Base-by-base conservation (phyloP, 202 grass and related monocot species). In the Schoenoplectus tabernaemontani region DNA sequence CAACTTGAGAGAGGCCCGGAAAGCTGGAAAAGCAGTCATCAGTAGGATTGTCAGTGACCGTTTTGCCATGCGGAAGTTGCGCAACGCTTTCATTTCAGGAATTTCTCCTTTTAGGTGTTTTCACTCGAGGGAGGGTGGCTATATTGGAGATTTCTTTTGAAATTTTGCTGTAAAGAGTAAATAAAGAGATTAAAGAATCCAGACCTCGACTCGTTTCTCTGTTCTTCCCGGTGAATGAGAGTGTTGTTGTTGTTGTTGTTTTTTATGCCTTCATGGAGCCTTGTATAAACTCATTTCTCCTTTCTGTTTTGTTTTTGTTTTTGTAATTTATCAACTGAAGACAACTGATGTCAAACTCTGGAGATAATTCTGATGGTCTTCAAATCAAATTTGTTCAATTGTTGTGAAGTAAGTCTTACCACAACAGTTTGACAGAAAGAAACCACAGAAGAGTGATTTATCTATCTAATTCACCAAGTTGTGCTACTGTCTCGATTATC, bases 111-210 rank as follows among this genome's bases (percentile, higher is more conserved):
- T 63, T 12, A 22, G 59, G 41, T 80, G 78, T 39, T 80, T 80
- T 64, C 36, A 46, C 7, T 64, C 77, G 12, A 80, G 58, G 77
- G 42, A 63, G 16, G 64, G 39, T 20, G 24, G 37, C n/a, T 80
- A 80, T 23, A 80, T 80, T 80, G 58, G 13, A 32, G 77, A 80
- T 80, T 48, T 65, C 58, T 80, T 80, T 36, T 80, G 59, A 65
- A 12, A 46, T 13, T 32, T 80, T 47, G 7, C 16, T 34, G 70
- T 54, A 16, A 75, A 75, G 4, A 3, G 2, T 36, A n/a, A 36
- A 53, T 51, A 10, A 74, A 19, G 1, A 15, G n/a, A 48, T 48
- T 48, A 48, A 51, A 15, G 32, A 44, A 24, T 26, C 39, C 39
- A 32, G 2, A 62, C 64, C 41, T 22, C 16, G 22, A 13, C 13